Percentiles rank a stretch among this genome's conserved stretches.
Evolutionary conservation across 2,329 filamentous ascomycete genomes (phyloP).

Genomic region (Berkeleyomyces rouxiae): DNA sequence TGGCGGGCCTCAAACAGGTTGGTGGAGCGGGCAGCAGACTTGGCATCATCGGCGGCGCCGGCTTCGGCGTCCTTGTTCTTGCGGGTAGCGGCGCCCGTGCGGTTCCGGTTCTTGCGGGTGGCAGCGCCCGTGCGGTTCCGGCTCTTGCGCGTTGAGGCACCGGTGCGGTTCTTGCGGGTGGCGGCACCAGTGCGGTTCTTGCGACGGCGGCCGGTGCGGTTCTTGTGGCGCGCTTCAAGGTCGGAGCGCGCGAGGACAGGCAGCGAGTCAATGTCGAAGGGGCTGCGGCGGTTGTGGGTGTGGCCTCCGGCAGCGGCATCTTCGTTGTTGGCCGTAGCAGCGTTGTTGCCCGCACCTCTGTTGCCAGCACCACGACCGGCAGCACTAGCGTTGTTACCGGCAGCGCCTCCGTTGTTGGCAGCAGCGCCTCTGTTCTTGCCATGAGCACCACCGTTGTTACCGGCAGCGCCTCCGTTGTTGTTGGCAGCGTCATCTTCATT

Average conservation of each 20-base stretch:
- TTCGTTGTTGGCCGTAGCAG: background rate
- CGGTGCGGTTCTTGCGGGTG: background rate
- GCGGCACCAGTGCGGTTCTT: conserved; percentile 1
- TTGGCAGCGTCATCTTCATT: too few relatives aligned
- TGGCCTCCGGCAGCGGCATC: too few relatives aligned
- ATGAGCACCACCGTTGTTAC: background rate
- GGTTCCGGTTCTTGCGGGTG: too few relatives aligned
- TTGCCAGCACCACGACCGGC: background rate
- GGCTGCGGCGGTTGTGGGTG: background rate
- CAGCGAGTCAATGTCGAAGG: background rate
- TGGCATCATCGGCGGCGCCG: background rate
- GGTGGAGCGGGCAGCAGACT: background rate
- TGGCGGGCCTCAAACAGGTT: conserved; percentile 1
- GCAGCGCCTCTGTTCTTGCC: too few relatives aligned
- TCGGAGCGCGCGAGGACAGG: background rate
- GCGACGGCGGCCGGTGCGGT: background rate
- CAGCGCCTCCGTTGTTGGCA: background rate
- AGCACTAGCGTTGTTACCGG: background rate
- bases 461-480: too few relatives aligned
- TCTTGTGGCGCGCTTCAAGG: conserved; percentile 4
- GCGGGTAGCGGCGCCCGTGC: background rate
- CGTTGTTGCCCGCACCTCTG: background rate
- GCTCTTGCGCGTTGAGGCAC: too few relatives aligned
- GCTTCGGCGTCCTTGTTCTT: conserved; percentile 1
- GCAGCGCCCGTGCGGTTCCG: background rate